Conservation (phyloP, 805 yeast species). For the Candida caryicola region DNA sequence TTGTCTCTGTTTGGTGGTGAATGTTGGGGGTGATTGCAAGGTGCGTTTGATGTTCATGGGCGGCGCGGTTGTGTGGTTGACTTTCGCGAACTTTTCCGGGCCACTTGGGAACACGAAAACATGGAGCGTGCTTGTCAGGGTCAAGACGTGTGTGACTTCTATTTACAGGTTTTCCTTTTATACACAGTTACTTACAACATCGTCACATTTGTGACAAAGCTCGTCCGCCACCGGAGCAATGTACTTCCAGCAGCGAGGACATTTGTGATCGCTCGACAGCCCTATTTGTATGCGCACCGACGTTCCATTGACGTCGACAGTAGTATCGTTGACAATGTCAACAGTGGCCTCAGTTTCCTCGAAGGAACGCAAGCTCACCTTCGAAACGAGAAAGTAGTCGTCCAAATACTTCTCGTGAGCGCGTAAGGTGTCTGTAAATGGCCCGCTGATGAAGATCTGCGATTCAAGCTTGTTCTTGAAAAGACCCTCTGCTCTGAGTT, state of each 20-base stretch:
- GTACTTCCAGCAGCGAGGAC: conserved; percentile 95
- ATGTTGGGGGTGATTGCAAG: too few relatives aligned
- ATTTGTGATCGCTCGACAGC: conserved; percentile 53
- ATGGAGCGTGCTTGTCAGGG: too few relatives aligned
- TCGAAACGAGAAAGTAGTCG: conserved; percentile 63
- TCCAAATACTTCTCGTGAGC: conserved; percentile 25
- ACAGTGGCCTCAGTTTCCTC: not conserved
- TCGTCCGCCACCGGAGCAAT: conserved; percentile 48
- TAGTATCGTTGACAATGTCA: conserved; percentile 1
- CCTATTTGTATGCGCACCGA: conserved; percentile 36
- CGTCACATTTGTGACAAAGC: conserved; percentile 66
- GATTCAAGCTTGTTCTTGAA: conserved; percentile 62
- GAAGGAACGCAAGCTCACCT: conserved; percentile 41
- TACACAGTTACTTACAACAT: conserved; percentile 32
- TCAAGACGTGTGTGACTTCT: too few relatives aligned
- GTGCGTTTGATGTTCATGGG: not conserved
- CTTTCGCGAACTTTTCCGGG: too few relatives aligned
- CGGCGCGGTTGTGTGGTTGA: not conserved
- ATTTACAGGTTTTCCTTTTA: not conserved
- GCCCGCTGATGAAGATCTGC: conserved; percentile 34
- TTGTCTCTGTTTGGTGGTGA: not conserved
- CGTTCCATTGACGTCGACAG: conserved; percentile 15
- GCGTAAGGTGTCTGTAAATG: not conserved
- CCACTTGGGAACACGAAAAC: too few relatives aligned
- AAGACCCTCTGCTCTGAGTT: conserved; percentile 50